These are phyloP conservation scores for Arctium lappa DNA, from an alignment of 129 eudicot genomes.

Conservation along the genomic window DNA sequence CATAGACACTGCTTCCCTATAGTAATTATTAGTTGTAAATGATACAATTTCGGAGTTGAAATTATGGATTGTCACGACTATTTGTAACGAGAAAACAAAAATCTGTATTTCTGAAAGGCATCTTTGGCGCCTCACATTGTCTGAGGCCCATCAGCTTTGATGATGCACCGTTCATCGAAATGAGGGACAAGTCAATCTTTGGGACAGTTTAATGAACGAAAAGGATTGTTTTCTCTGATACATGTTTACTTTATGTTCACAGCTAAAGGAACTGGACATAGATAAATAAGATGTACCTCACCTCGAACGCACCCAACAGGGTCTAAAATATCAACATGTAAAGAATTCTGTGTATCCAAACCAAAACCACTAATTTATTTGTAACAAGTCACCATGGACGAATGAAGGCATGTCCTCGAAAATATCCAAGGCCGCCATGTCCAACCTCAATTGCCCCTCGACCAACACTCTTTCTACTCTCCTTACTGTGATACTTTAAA, in stretches of 20 bases:
- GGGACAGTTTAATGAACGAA: background rate
- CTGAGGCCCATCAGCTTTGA: background rate
- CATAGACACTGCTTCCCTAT: background rate
- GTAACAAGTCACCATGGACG: background rate
- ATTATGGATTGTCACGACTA: background rate
- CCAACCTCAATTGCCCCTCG: too few species aligned
- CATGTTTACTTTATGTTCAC: background rate
- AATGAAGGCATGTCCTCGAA: background rate
- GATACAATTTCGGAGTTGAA: background rate
- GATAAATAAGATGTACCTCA: too few species aligned
- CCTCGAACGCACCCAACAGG: background rate
- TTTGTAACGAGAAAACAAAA: background rate
- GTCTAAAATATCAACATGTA: background rate
- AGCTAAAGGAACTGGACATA: background rate
- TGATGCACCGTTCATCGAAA: background rate
- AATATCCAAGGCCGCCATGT: too few species aligned
- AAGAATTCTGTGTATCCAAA: background rate
- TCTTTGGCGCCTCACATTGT: background rate
- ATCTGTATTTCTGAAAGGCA: background rate
- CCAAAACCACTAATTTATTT: background rate
- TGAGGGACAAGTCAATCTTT: background rate
- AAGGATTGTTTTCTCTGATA: background rate
- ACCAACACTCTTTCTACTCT: too few species aligned
- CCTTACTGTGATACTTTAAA: too few species aligned
- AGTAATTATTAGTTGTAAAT: background rate